Conservation (phyloP, 768 basidiomycete species). For the Suillus discolor region DNA sequence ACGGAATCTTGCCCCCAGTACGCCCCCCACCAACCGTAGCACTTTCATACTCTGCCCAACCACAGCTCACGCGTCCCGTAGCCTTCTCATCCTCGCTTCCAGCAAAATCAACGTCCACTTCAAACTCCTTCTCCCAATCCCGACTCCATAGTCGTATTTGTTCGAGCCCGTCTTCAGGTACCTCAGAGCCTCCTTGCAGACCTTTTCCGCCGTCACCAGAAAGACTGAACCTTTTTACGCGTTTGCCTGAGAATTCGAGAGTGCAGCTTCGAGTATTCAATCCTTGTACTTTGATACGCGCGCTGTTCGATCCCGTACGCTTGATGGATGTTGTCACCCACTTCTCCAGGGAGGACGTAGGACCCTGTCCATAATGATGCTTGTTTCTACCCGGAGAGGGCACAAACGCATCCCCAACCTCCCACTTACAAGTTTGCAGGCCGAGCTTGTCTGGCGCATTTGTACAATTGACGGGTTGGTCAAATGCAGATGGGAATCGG, state of each 20-base stretch:
- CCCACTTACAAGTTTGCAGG: conserved; percentile 53
- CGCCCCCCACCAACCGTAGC: conserved; percentile 49
- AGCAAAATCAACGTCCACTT: conserved; percentile 55
- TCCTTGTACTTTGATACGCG: conserved; percentile 53
- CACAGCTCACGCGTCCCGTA: conserved; percentile 56
- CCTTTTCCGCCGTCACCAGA: conserved; percentile 35
- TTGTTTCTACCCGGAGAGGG: conserved; percentile 41
- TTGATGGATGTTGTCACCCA: conserved; percentile 50
- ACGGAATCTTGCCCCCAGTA: conserved; percentile 56
- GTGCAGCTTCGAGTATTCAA: conserved; percentile 65
- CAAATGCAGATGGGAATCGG: conserved; percentile 52
- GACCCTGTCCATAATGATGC: background rate
- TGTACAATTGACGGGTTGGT: conserved; percentile 36
- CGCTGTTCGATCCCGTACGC: conserved; percentile 45
- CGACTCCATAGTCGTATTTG: conserved; percentile 62
- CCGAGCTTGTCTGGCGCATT: conserved; percentile 33
- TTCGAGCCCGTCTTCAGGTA: conserved; percentile 37
- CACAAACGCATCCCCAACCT: conserved; percentile 32
- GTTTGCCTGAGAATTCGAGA: conserved; percentile 53
- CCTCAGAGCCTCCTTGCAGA: conserved; percentile 45
- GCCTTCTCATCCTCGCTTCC: conserved; percentile 19
- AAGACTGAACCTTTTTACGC: conserved; percentile 46
- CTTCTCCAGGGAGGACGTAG: background rate
- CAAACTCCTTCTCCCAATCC: conserved; percentile 55
- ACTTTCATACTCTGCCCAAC: conserved; percentile 71